Percentiles rank a stretch among this genome's conserved stretches.
Conservation (phyloP, 192 early-diverging fungal species). For the Pilobolus umbonatus region DNA sequence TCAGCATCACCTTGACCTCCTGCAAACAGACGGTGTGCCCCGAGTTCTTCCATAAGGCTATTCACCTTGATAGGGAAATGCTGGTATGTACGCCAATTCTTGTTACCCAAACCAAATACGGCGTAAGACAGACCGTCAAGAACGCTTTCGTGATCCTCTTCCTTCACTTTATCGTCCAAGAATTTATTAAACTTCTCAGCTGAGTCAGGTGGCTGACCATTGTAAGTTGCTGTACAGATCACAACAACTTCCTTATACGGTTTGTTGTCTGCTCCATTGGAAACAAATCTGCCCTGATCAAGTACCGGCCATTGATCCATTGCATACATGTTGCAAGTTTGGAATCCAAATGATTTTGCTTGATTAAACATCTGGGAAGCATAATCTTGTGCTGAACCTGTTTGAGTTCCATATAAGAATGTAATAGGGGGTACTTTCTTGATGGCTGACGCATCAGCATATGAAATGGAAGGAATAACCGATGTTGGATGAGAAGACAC, state of each 20-base stretch:
- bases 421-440: conserved; percentile 35
- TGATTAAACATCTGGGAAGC: conserved; percentile 37
- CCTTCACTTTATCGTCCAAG: conserved; percentile 15
- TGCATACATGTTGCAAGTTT: conserved; percentile 14
- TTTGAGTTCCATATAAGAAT: conserved; percentile 50
- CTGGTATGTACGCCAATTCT: conserved; percentile 54
- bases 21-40: conserved; percentile 37
- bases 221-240: conserved; percentile 32
- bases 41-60: conserved; percentile 38
- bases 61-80: conserved; percentile 46
- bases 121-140: conserved; percentile 39
- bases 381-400: conserved; percentile 49
- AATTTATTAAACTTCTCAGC: conserved; percentile 38
- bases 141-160: conserved; percentile 14
- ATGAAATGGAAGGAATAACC: background rate
- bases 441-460: background rate
- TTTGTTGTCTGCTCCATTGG: background rate
- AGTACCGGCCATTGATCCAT: conserved; percentile 41
- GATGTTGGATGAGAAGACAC: background rate
- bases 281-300: conserved; percentile 17
- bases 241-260: conserved; percentile 21
- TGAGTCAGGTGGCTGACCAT: conserved; percentile 47
- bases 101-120: conserved; percentile 59
- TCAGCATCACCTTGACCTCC: conserved; percentile 45
- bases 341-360: conserved; percentile 39